phyloP scores from a whole-genome alignment of 2,329 filamentous ascomycete species.

The Paraphaeosphaeria minitans region DNA sequence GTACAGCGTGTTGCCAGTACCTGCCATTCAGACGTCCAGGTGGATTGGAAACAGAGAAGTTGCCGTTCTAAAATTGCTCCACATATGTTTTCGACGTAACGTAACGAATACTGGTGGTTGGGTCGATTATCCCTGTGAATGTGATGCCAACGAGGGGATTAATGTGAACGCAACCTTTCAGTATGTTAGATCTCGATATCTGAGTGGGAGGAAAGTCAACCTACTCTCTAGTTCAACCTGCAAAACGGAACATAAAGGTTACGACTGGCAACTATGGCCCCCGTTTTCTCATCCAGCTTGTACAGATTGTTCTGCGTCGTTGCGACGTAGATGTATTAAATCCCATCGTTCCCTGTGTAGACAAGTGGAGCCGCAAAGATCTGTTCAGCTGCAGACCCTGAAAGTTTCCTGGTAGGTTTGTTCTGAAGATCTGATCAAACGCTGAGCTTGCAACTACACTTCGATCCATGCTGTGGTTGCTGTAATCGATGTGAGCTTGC shows the following conservation, averaged over 20 bases:
- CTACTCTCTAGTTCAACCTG: constrained; percentile 51
- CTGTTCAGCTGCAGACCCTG: constrained; percentile 55
- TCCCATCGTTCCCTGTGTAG: constrained; percentile 56
- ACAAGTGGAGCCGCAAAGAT: constrained; percentile 59
- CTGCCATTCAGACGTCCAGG: constrained; percentile 52
- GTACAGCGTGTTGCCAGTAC: constrained; percentile 54
- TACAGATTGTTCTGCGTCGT: constrained; percentile 65
- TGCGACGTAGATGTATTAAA: constrained; percentile 61
- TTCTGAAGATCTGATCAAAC: constrained; percentile 62
- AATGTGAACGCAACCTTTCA: constrained; percentile 52
- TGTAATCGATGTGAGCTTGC: background rate
- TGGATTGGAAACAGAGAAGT: constrained; percentile 22
- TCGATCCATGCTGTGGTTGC: constrained; percentile 68
- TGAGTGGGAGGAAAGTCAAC: background rate
- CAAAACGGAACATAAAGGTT: constrained; percentile 58
- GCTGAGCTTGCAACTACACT: constrained; percentile 60
- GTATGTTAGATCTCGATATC: constrained; percentile 1
- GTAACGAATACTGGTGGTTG: constrained; percentile 56
- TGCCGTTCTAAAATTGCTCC: constrained; percentile 4
- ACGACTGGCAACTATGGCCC: constrained; percentile 55
- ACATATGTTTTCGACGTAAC: constrained; percentile 57
- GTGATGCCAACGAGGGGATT: constrained; percentile 56
- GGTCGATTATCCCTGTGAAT: constrained; percentile 59
- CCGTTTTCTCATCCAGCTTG: constrained; percentile 61
- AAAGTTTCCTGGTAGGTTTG: constrained; percentile 59